phyloP scores from a whole-genome alignment of 345 rosid species.

The Sisymbrium altissimum region DNA sequence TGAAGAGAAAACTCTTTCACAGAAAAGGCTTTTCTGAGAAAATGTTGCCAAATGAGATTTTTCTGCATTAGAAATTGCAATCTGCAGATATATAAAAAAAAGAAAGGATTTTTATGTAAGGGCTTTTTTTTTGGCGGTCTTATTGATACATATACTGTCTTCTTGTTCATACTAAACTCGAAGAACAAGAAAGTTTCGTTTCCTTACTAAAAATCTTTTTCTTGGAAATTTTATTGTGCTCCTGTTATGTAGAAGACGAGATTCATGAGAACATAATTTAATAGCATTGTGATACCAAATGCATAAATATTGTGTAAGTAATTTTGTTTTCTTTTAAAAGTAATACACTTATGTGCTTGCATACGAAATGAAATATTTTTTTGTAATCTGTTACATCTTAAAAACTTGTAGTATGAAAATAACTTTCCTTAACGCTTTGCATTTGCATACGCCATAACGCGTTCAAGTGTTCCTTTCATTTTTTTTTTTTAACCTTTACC shows the following conservation, averaged over 20 bases:
- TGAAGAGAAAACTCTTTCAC: constrained; percentile 24
- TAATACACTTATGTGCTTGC: neutral
- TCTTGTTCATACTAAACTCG: constrained; percentile 15
- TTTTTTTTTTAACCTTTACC: neutral
- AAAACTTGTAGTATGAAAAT: too few species aligned
- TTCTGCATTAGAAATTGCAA: constrained; percentile 13
- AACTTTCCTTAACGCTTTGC: too few species aligned
- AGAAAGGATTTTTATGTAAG: constrained; percentile 6
- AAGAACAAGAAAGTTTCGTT: constrained; percentile 1
- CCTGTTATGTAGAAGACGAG: neutral
- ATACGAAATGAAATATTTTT: neutral
- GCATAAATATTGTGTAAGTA: neutral
- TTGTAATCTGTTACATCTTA: neutral
- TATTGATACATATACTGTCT: constrained; percentile 1
- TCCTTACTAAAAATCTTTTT: neutral
- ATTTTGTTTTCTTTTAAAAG: neutral
- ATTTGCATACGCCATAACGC: too few species aligned
- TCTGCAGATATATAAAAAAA: constrained; percentile 4
- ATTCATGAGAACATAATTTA: neutral
- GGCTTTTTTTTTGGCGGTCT: neutral
- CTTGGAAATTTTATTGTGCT: neutral
- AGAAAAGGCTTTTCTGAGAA: neutral
- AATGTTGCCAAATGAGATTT: constrained; percentile 24
- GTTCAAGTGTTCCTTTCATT: too few species aligned
- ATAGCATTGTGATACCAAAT: neutral